Evolutionary conservation across 495 filamentous ascomycete species (phyloP).

Genomic region (Astrocystis sublimbata): DNA sequence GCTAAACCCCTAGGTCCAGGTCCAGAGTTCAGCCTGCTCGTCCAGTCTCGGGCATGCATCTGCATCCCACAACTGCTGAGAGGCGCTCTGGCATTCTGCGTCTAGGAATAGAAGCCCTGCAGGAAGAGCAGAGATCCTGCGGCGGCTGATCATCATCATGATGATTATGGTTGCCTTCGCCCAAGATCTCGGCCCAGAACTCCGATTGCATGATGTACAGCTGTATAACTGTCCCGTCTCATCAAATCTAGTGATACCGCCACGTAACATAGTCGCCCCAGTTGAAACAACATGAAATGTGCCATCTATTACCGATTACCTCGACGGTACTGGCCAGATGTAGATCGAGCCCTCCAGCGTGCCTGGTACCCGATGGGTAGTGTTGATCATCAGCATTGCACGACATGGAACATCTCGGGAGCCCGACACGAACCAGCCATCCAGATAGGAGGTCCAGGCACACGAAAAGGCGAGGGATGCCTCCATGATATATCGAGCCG

Average conservation of each 20-base stretch:
- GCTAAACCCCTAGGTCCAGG: too few relatives aligned
- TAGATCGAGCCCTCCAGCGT: neutral
- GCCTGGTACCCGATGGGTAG: too few relatives aligned
- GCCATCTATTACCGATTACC: too few relatives aligned
- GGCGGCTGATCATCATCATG: neutral
- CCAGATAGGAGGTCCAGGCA: too few relatives aligned
- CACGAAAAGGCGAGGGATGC: conserved; percentile 12
- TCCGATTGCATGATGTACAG: neutral
- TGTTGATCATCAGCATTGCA: neutral
- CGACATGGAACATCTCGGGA: neutral
- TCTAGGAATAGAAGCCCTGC: too few relatives aligned
- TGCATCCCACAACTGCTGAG: neutral
- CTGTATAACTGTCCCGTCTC: neutral
- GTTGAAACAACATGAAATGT: neutral
- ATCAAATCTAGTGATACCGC: neutral
- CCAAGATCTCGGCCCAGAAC: neutral
- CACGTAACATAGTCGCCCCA: neutral
- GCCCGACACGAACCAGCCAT: conserved; percentile 3
- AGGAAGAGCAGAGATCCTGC: too few relatives aligned
- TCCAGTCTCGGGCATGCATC: too few relatives aligned
- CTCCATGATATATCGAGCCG: conserved; percentile 1
- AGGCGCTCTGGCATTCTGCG: too few relatives aligned
- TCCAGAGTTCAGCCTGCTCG: neutral
- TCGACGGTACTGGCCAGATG: neutral
- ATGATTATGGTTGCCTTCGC: neutral